These are phyloP conservation scores for Salix suchowensis DNA, from an alignment of 345 rosid species.

Conservation along the genomic window DNA sequence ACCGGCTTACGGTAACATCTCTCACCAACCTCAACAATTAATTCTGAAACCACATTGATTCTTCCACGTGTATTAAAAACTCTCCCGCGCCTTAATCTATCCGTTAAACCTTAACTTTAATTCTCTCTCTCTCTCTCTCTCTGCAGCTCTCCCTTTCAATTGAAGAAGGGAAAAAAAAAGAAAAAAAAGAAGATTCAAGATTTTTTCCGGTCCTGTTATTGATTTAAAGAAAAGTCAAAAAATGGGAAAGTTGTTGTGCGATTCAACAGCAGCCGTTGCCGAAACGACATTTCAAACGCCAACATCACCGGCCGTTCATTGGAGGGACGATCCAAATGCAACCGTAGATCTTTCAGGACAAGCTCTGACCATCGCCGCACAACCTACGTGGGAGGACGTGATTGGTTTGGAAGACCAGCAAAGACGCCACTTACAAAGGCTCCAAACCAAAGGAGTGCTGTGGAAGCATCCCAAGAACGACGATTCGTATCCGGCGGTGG, in stretches of 20 bases:
- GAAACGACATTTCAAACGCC: conserved; percentile 57
- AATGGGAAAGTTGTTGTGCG: conserved; percentile 86
- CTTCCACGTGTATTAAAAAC: conserved; percentile 42
- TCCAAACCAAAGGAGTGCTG: conserved; percentile 72
- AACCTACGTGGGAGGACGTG: conserved; percentile 69
- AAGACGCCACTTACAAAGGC: conserved; percentile 63
- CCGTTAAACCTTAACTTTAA: conserved; percentile 48
- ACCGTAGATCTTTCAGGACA: conserved; percentile 51
- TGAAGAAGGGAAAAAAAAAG: conserved; percentile 13
- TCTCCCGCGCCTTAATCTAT: conserved; percentile 57
- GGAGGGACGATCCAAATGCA: conserved; percentile 47
- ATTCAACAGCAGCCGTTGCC: conserved; percentile 63
- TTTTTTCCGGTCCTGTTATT: not conserved
- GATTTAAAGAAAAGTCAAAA: not conserved
- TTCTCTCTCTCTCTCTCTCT: conserved; percentile 18
- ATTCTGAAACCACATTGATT: conserved; percentile 16
- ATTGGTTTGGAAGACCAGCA: conserved; percentile 86
- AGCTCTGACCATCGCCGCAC: not conserved
- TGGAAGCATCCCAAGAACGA: conserved; percentile 77
- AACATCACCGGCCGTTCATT: conserved; percentile 49
- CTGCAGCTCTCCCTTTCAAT: conserved; percentile 4
- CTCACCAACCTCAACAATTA: not conserved
- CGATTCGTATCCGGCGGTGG: conserved; percentile 34
- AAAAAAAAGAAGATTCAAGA: not conserved
- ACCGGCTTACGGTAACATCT: conserved; percentile 29